Evolutionary conservation across 2,329 filamentous ascomycete species (phyloP).

Genomic region (Fulvia fulva): DNA sequence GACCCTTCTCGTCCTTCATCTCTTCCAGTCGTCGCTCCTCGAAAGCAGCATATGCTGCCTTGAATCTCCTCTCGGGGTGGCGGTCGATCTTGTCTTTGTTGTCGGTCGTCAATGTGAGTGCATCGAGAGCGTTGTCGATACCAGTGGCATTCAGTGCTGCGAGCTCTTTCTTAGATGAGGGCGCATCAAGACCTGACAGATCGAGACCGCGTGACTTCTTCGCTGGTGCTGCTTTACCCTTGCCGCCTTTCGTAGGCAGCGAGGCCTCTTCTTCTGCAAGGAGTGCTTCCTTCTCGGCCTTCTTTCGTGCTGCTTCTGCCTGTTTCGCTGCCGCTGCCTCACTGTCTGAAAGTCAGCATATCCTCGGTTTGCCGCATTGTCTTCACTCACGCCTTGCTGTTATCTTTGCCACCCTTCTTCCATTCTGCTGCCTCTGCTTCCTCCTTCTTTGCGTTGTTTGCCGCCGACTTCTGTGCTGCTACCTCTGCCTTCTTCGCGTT

Average conservation of each 20-base stretch:
- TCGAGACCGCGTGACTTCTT: slow-evolving; percentile 64
- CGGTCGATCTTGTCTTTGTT: slow-evolving; percentile 70
- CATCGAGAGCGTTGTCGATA: slow-evolving; percentile 91
- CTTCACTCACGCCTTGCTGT: slow-evolving; percentile 74
- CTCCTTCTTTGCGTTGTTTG: slow-evolving; percentile 61
- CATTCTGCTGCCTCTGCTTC: slow-evolving; percentile 71
- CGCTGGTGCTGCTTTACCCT: slow-evolving; percentile 59
- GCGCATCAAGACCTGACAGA: slow-evolving; percentile 66
- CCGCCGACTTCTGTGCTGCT: slow-evolving; percentile 74
- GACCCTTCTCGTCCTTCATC: slow-evolving; percentile 78
- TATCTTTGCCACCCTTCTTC: slow-evolving; percentile 80
- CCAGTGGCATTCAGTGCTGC: slow-evolving; percentile 72
- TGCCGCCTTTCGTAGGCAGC: slow-evolving; percentile 61
- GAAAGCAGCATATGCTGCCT: slow-evolving; percentile 77
- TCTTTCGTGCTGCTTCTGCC: slow-evolving; percentile 77
- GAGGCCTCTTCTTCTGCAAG: slow-evolving; percentile 76
- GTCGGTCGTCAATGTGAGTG: slow-evolving; percentile 64
- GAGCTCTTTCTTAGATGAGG: slow-evolving; percentile 46
- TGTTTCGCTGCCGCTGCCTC: slow-evolving; percentile 82
- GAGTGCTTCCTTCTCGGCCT: slow-evolving; percentile 83
- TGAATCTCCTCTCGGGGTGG: slow-evolving; percentile 82
- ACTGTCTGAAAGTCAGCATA: slow-evolving; percentile 44
- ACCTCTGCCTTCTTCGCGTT: slow-evolving; percentile 90
- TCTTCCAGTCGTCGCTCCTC: slow-evolving; percentile 78
- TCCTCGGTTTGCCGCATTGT: background rate